Percentiles rank a stretch among this genome's conserved stretches.
phyloP scores from a whole-genome alignment of 2,329 filamentous ascomycete species.

The Trichoderma hamatum region DNA sequence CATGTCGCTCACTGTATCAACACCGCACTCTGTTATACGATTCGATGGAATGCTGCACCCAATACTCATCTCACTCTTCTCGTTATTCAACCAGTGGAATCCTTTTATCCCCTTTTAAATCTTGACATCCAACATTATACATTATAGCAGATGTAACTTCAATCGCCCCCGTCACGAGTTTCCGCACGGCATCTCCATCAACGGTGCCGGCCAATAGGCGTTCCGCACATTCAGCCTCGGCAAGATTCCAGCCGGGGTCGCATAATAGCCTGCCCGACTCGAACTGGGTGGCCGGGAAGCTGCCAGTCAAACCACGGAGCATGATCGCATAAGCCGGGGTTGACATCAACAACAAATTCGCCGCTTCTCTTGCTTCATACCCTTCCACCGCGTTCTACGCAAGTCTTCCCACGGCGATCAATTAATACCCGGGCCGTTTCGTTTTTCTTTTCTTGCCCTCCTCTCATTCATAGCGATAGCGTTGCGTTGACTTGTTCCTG shows the following conservation, averaged over 20 bases:
- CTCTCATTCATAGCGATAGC: neutral
- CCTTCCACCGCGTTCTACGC: constrained; percentile 13
- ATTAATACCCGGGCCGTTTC: constrained; percentile 8
- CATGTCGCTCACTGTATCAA: neutral
- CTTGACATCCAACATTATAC: neutral
- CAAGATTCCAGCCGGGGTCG: constrained; percentile 16
- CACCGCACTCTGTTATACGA: neutral
- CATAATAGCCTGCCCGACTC: constrained; percentile 15
- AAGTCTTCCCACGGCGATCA: constrained; percentile 11
- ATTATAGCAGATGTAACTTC: neutral
- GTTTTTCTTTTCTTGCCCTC: neutral
- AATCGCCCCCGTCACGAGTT: constrained; percentile 1
- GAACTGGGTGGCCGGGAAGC: constrained; percentile 13
- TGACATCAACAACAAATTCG: constrained; percentile 15
- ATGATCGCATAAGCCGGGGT: constrained; percentile 18
- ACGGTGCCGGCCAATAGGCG: constrained; percentile 10
- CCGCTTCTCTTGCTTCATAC: constrained; percentile 2
- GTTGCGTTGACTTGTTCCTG: neutral
- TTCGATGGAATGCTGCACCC: neutral
- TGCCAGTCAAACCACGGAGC: constrained; percentile 8
- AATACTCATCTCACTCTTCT: neutral
- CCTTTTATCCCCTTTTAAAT: neutral
- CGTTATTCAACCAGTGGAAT: neutral
- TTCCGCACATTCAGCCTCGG: constrained; percentile 22
- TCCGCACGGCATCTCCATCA: constrained; percentile 6